A percentile compares a stretch with the other conserved stretches of the same genome.
phyloP scores from a whole-genome alignment of 2,329 filamentous ascomycete genomes.

The Colletotrichum truncatum region DNA sequence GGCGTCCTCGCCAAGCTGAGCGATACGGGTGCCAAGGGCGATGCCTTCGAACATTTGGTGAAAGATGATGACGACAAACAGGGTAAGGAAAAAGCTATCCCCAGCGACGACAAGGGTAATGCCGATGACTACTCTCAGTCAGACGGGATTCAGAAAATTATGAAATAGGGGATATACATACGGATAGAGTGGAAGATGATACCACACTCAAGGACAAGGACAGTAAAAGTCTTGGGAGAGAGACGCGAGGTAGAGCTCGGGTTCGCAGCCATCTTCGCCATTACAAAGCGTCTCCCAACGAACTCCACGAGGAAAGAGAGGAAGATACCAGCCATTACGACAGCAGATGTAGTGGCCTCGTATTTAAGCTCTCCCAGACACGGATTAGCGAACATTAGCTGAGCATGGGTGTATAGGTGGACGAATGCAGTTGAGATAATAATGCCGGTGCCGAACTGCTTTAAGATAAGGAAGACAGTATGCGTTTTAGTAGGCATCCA shows the following conservation, averaged over 20 bases:
- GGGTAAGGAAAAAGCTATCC: conserved; percentile 63
- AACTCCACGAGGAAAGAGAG: conserved; percentile 79
- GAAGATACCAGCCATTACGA: conserved; percentile 79
- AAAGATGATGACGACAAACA: conserved; percentile 77
- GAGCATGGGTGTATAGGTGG: conserved; percentile 78
- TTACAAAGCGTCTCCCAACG: conserved; percentile 66
- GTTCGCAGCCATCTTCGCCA: conserved; percentile 37
- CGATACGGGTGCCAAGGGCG: conserved; percentile 77
- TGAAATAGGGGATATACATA: conserved; percentile 47
- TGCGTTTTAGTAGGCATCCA: conserved; percentile 61
- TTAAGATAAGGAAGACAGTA: conserved; percentile 68
- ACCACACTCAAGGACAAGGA: conserved; percentile 77
- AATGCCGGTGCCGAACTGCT: conserved; percentile 79
- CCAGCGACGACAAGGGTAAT: conserved; percentile 69
- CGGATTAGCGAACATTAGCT: conserved; percentile 76
- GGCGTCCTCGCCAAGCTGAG: conserved; percentile 56
- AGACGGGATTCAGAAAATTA: not conserved
- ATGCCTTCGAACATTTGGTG: conserved; percentile 84
- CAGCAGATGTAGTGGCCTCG: conserved; percentile 74
- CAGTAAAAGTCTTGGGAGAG: conserved; percentile 62
- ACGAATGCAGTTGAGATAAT: conserved; percentile 78
- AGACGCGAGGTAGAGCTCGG: conserved; percentile 33
- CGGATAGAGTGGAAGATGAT: conserved; percentile 79
- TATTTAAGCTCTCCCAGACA: conserved; percentile 74
- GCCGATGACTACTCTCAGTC: conserved; percentile 62